Percentiles rank a stretch among this genome's conserved stretches.
phyloP scores from a whole-genome alignment of 2,329 filamentous ascomycete genomes.

The Ceratocystis smalleyi region DNA sequence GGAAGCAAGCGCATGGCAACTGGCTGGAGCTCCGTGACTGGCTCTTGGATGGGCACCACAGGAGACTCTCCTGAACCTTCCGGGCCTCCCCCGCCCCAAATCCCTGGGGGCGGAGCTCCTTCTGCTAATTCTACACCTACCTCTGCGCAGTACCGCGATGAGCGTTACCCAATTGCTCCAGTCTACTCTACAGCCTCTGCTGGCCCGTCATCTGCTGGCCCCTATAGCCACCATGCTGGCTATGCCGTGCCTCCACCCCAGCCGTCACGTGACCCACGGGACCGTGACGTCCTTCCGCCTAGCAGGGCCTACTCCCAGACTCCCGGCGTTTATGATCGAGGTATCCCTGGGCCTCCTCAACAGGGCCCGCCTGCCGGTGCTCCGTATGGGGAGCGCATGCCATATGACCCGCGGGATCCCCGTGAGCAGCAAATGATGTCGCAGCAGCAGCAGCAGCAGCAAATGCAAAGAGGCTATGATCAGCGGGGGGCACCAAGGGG shows the following conservation, averaged over 20 bases:
- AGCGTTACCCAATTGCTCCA: slow-evolving; percentile 5
- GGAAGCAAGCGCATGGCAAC: not conserved
- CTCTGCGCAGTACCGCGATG: slow-evolving; percentile 10
- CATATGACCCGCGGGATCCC: slow-evolving; percentile 23
- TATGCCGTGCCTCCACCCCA: slow-evolving; percentile 3
- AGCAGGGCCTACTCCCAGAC: slow-evolving; percentile 18
- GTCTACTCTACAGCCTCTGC: slow-evolving; percentile 5
- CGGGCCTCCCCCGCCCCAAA: not conserved
- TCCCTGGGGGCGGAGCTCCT: not conserved
- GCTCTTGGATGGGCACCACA: not conserved
- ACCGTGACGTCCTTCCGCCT: slow-evolving; percentile 17
- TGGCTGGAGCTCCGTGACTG: not conserved
- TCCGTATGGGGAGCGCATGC: slow-evolving; percentile 26
- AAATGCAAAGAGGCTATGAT: slow-evolving; percentile 24
- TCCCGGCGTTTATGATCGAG: slow-evolving; percentile 23
- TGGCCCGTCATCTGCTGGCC: not conserved
- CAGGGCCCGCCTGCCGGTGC: slow-evolving; percentile 25
- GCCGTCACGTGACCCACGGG: slow-evolving; percentile 9
- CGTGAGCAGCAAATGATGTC: slow-evolving; percentile 21
- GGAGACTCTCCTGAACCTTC: slow-evolving; percentile 3
- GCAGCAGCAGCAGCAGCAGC: slow-evolving; percentile 19
- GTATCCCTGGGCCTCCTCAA: slow-evolving; percentile 20
- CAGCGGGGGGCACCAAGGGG: slow-evolving; percentile 26
- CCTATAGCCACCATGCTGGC: slow-evolving; percentile 6
- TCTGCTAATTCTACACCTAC: not conserved